Evolutionary conservation across 192 early-diverging fungal genomes (phyloP).

Genomic region (Diversispora epigaea): DNA sequence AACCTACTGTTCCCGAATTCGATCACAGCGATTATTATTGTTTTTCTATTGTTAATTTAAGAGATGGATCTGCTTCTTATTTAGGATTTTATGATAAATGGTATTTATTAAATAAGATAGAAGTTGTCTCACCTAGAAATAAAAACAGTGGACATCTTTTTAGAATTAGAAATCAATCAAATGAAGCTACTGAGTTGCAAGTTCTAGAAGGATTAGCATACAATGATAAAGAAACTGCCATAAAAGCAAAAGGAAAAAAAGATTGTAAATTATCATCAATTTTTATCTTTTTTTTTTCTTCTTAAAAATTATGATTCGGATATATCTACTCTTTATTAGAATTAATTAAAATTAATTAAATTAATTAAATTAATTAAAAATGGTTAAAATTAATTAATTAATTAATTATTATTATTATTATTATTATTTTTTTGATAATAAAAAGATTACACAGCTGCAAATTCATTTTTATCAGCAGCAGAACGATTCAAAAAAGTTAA

Average conservation of each 20-base stretch:
- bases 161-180: background rate
- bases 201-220: slow-evolving; percentile 35
- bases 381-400: no score
- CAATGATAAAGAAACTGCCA: slow-evolving; percentile 35
- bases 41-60: slow-evolving; percentile 37
- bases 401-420: no score
- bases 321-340: no score
- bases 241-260: slow-evolving; percentile 41
- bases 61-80: slow-evolving; percentile 40
- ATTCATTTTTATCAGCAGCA: slow-evolving; percentile 37
- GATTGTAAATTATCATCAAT: slow-evolving; percentile 36
- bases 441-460: slow-evolving; percentile 37
- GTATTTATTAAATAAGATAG: slow-evolving; percentile 40
- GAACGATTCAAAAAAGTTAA: slow-evolving; percentile 39
- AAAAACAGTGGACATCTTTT: background rate
- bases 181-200: background rate
- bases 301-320: background rate
- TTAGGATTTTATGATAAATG: slow-evolving; percentile 39
- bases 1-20: slow-evolving; percentile 39
- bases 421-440: background rate
- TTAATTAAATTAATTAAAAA: no score
- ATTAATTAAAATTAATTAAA: no score
- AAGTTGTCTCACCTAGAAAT: slow-evolving; percentile 6
- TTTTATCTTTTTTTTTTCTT: background rate
- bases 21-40: slow-evolving; percentile 39